A percentile compares a stretch with the other conserved stretches of the same genome.
Evolutionary conservation across 2,329 filamentous ascomycete genomes (phyloP).

Genomic region (Fonsecaea monophora): DNA sequence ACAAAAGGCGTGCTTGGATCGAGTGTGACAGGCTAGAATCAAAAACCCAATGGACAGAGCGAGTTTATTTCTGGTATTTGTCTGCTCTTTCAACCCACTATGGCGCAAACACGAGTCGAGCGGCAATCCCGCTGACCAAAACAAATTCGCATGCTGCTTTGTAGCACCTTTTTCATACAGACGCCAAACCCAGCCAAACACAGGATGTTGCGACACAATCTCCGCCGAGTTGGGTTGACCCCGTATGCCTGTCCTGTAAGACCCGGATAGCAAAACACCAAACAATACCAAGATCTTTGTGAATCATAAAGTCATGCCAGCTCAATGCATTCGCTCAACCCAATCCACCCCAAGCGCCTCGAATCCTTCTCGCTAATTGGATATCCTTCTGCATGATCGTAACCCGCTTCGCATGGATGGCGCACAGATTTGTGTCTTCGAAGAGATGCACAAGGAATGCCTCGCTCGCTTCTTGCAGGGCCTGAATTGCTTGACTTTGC

Average conservation of each 20-base stretch:
- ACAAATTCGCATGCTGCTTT: background rate
- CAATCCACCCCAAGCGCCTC: conserved; percentile 76
- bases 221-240: background rate
- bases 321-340: conserved; percentile 51
- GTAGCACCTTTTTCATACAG: background rate
- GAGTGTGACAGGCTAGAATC: conserved; percentile 36
- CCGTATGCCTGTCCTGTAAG: conserved; percentile 14
- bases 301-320: conserved; percentile 16
- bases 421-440: conserved; percentile 93
- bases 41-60: background rate
- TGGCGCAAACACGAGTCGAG: background rate
- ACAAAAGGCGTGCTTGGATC: conserved; percentile 83
- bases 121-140: background rate
- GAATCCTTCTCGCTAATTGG: conserved; percentile 82
- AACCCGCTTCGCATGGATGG: conserved; percentile 94
- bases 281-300: conserved; percentile 9
- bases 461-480: conserved; percentile 93
- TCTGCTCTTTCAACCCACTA: background rate
- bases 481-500: conserved; percentile 94
- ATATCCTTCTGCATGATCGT: conserved; percentile 99
- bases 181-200: background rate
- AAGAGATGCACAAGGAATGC: conserved; percentile 96
- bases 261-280: conserved; percentile 11
- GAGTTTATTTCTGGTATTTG: background rate
- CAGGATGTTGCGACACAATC: background rate